Evolutionary conservation across 495 filamentous ascomycete genomes (phyloP), one percentile per base, ranked within the genome.

Genomic region (Cenococcum geophilum): DNA sequence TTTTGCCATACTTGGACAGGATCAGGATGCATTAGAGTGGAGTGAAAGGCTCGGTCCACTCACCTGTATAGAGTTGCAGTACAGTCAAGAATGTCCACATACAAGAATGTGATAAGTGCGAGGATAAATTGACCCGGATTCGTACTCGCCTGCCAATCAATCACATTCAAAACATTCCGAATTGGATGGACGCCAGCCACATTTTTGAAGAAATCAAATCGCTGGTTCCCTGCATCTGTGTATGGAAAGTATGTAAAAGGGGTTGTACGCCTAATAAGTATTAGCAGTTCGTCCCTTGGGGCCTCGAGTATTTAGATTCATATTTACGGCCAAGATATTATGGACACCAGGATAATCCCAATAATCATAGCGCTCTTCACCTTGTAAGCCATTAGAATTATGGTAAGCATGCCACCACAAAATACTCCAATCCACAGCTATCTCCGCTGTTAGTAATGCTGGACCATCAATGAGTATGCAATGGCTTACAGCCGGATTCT

Each of bases 401-500:
- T 79, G 5, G 89, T 92, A 47, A 92, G 76, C 47, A 92, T 76
- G 45, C 89, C 89, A 40, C 89, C 88, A 62, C 86, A 88, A 74
- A 92, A 89, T 60, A 92, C 88, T 23, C 89, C 89, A 60, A 92
- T 75, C 89, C 89, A 92, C 81, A 92, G 82, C 66, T 69, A n/a
- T n/a, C n/a, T n/a, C 14, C 6, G 27, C 52, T 21, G 60, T 59
- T 47, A 51, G 45, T 57, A 6, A 18, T n/a, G n/a, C n/a, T n/a
- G n/a, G 8, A 20, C 47, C 20, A 18, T 6, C 22, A 18, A 23
- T 6, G 22, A 20, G 47, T 6, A 18, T 6, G 8, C 6, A 9
- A 18, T 18, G 47, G 32, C 66, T 58, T 60, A 69, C 66, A 0
- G 82, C 83, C 11, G 88, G 84, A 65, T 77, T 89, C 49, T 83